Conservation (phyloP, 805 yeast species). For the Kluyveromyces siamensis region DNA sequence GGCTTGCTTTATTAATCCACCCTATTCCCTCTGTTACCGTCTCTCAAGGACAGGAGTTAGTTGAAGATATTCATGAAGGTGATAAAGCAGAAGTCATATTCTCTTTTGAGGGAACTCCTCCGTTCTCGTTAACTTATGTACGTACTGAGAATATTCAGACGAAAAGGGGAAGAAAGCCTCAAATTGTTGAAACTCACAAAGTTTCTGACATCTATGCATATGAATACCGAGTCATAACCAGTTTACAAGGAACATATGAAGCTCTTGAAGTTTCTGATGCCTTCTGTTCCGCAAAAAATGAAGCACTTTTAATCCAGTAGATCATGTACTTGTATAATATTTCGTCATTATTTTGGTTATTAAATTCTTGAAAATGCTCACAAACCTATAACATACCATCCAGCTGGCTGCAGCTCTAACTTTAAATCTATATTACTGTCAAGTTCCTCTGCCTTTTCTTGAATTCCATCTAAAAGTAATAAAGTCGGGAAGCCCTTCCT, state of each 20-base stretch:
- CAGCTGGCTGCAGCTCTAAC: background rate
- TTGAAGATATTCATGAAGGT: slow-evolving; percentile 87
- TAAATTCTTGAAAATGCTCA: background rate
- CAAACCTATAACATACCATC: background rate
- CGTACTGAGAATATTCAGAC: slow-evolving; percentile 48
- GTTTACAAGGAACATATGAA: slow-evolving; percentile 88
- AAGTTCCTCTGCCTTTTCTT: background rate
- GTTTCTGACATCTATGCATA: slow-evolving; percentile 56
- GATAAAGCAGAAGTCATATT: slow-evolving; percentile 85
- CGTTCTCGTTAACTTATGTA: slow-evolving; percentile 78
- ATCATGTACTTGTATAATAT: background rate
- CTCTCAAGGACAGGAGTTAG: slow-evolving; percentile 63
- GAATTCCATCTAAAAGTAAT: background rate
- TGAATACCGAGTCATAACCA: slow-evolving; percentile 65
- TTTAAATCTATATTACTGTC: slow-evolving; percentile 1
- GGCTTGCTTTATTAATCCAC: slow-evolving; percentile 35
- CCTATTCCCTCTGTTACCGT: slow-evolving; percentile 75
- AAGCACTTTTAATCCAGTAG: slow-evolving; percentile 14
- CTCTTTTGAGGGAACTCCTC: slow-evolving; percentile 80
- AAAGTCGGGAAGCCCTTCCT: slow-evolving; percentile 4
- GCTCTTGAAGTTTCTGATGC: slow-evolving; percentile 86
- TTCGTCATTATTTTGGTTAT: background rate
- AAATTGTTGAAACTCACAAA: slow-evolving; percentile 51
- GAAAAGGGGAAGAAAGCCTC: slow-evolving; percentile 37
- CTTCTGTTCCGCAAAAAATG: slow-evolving; percentile 50